Evolutionary conservation across 1,284 basidiomycete genomes (phyloP).

Genomic region (Fistulina hepatica): DNA sequence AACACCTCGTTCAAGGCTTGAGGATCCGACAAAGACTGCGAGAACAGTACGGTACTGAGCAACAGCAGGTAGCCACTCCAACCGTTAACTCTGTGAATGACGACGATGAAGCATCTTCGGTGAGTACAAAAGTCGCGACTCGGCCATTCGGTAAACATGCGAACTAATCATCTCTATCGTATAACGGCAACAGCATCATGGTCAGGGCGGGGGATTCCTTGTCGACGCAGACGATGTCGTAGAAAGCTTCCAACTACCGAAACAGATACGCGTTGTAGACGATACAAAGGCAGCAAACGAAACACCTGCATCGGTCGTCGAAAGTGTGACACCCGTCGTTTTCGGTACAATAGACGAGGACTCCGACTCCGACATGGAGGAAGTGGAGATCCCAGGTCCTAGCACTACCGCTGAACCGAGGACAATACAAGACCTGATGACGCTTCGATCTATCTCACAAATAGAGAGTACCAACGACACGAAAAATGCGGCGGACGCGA

Average conservation of each 20-base stretch:
- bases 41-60: slow-evolving; percentile 67
- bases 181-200: slow-evolving; percentile 12
- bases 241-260: slow-evolving; percentile 56
- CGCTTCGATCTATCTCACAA: slow-evolving; percentile 20
- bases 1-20: slow-evolving; percentile 78
- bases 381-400: slow-evolving; percentile 18
- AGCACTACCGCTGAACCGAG: slow-evolving; percentile 30
- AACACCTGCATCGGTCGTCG: slow-evolving; percentile 15
- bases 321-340: slow-evolving; percentile 18
- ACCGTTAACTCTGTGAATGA: too few relatives aligned
- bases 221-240: slow-evolving; percentile 65
- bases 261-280: slow-evolving; percentile 25
- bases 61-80: too few relatives aligned
- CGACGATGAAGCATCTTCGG: slow-evolving; percentile 20
- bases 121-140: too few relatives aligned
- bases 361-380: slow-evolving; percentile 25
- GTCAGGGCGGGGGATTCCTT: slow-evolving; percentile 49
- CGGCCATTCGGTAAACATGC: too few relatives aligned
- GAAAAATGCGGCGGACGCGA: too few relatives aligned
- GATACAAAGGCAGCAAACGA: slow-evolving; percentile 7
- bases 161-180: too few relatives aligned
- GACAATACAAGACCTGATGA: slow-evolving; percentile 59
- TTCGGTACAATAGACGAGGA: slow-evolving; percentile 25
- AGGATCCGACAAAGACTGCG: slow-evolving; percentile 76
- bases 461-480: neutral